A percentile compares a stretch with the other conserved stretches of the same genome.
phyloP scores from a whole-genome alignment of 306 rosid species.

The Clitoria ternatea region DNA sequence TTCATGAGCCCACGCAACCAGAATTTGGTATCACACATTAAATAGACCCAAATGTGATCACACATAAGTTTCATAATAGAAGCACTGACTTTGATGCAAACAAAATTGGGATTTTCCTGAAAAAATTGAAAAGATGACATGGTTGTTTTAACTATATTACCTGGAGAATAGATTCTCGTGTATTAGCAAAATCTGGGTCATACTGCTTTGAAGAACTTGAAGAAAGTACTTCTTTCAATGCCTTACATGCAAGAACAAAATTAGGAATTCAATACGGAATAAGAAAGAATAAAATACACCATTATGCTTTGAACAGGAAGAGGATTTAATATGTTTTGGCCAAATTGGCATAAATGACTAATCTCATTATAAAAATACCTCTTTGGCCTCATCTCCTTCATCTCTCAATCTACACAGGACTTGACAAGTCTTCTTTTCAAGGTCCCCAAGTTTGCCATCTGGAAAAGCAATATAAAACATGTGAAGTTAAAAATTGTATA shows the following conservation, averaged over 20 bases:
- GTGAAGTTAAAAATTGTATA: neutral
- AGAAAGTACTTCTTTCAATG: conserved; percentile 63
- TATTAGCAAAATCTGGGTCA: conserved; percentile 60
- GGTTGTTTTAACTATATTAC: conserved; percentile 37
- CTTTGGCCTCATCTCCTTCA: conserved; percentile 76
- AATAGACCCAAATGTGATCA: neutral
- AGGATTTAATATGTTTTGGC: neutral
- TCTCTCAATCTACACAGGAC: conserved; percentile 65
- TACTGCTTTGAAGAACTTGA: conserved; percentile 51
- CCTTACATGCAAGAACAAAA: conserved; percentile 39
- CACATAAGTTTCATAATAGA: conserved; percentile 4
- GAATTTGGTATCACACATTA: too few relatives aligned
- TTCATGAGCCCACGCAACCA: too few relatives aligned
- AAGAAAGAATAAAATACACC: conserved; percentile 6
- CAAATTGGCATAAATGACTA: neutral
- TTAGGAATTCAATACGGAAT: conserved; percentile 11
- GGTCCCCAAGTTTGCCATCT: conserved; percentile 70
- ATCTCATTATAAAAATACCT: conserved; percentile 45
- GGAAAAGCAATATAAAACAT: conserved; percentile 21
- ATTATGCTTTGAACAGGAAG: neutral
- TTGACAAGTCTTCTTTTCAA: conserved; percentile 78
- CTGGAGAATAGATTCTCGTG: conserved; percentile 82
- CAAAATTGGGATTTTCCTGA: neutral
- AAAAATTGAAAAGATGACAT: conserved; percentile 4
- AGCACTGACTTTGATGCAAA: neutral